Evolutionary conservation across 495 filamentous ascomycete genomes (phyloP).

Genomic region (Hypoxylon fuscum): DNA sequence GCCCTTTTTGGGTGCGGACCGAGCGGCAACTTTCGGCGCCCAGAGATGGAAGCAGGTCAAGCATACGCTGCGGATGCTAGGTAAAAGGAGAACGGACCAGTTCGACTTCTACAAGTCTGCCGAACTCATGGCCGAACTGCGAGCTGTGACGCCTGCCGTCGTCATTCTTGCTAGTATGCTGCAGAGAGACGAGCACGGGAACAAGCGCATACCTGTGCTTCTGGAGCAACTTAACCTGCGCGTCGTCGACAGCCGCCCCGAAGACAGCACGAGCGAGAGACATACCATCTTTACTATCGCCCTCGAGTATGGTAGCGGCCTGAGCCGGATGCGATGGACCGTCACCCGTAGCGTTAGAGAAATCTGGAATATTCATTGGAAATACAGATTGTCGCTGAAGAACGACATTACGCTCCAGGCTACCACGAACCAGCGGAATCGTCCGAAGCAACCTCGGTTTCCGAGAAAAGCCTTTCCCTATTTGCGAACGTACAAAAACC

Average conservation of each 20-base stretch:
- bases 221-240: slow-evolving; percentile 93
- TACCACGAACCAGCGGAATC: slow-evolving; percentile 50
- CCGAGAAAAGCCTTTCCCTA: slow-evolving; percentile 93
- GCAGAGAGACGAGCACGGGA: slow-evolving; percentile 94
- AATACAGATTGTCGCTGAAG: slow-evolving; percentile 84
- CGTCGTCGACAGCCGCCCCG: slow-evolving; percentile 78
- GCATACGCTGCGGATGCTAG: slow-evolving; percentile 81
- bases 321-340: slow-evolving; percentile 97
- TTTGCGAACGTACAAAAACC: slow-evolving; percentile 78
- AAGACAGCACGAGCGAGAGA: slow-evolving; percentile 71
- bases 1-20: slow-evolving; percentile 65
- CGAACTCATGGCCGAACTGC: slow-evolving; percentile 93
- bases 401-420: slow-evolving; percentile 76
- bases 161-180: slow-evolving; percentile 96
- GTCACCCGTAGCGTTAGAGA: slow-evolving; percentile 87
- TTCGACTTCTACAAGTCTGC: slow-evolving; percentile 95
- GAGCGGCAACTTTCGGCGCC: slow-evolving; percentile 79
- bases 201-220: slow-evolving; percentile 91
- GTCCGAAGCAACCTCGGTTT: slow-evolving; percentile 85
- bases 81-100: slow-evolving; percentile 82
- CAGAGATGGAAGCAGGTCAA: slow-evolving; percentile 90
- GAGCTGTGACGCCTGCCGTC: slow-evolving; percentile 89
- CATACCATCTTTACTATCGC: slow-evolving; percentile 91
- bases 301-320: slow-evolving; percentile 93
- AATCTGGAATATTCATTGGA: slow-evolving; percentile 90